Evolutionary conservation across 1,139 yeast genomes (phyloP).

Genomic region (Candida smagusa): DNA sequence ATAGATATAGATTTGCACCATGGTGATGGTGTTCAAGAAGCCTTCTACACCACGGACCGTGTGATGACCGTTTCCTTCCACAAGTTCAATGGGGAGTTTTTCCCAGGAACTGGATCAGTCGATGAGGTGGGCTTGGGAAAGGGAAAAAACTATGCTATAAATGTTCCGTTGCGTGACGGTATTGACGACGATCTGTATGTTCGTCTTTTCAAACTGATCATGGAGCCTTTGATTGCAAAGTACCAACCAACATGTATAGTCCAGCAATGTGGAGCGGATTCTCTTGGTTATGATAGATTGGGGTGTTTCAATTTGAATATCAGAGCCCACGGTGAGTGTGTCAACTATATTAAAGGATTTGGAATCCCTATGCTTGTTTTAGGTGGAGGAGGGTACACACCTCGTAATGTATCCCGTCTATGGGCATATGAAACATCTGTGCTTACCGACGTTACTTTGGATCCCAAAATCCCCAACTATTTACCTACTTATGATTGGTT

Average conservation of each 20-base stretch:
- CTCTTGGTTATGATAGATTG: slow-evolving; percentile 85
- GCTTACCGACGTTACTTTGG: slow-evolving; percentile 73
- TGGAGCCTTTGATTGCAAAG: slow-evolving; percentile 81
- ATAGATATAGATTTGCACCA: slow-evolving; percentile 96
- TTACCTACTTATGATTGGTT: slow-evolving; percentile 86
- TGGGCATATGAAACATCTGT: slow-evolving; percentile 96
- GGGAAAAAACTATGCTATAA: slow-evolving; percentile 83
- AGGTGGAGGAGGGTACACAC: slow-evolving; percentile 98
- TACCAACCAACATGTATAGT: slow-evolving; percentile 90
- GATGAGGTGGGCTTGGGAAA: slow-evolving; percentile 84
- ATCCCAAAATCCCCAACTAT: slow-evolving; percentile 70
- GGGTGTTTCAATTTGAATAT: slow-evolving; percentile 93
- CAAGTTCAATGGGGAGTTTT: slow-evolving; percentile 91
- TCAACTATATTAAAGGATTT: slow-evolving; percentile 77
- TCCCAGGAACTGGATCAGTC: slow-evolving; percentile 93
- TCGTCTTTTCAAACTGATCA: slow-evolving; percentile 71
- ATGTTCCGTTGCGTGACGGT: slow-evolving; percentile 94
- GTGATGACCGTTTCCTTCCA: slow-evolving; percentile 96
- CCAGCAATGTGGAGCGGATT: slow-evolving; percentile 97
- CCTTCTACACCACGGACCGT: slow-evolving; percentile 90
- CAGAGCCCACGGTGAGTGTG: slow-evolving; percentile 94
- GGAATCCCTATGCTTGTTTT: slow-evolving; percentile 86
- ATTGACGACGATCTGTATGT: slow-evolving; percentile 91
- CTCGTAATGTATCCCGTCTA: slow-evolving; percentile 86
- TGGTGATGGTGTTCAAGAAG: slow-evolving; percentile 98